A percentile compares a stretch with the other conserved stretches of the same genome.
Evolutionary conservation across 2,329 filamentous ascomycete genomes (phyloP).

Genomic region (Phialophora chinensis): DNA sequence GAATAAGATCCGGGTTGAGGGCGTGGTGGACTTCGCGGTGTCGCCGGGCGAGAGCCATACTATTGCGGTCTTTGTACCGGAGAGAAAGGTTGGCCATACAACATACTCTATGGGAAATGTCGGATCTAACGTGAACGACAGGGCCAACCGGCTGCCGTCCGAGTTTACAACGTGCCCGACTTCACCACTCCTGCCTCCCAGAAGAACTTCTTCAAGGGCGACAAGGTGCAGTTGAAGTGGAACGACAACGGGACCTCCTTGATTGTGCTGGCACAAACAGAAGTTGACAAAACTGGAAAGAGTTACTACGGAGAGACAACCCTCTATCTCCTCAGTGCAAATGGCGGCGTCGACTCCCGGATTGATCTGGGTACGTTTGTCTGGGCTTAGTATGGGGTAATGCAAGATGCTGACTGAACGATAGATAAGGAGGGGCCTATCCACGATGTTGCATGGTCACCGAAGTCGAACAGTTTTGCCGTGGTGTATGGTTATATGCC

Average conservation of each 20-base stretch:
- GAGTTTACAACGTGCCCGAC: conserved; percentile 90
- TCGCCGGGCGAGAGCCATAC: conserved; percentile 89
- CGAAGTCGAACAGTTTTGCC: conserved; percentile 96
- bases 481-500: conserved; percentile 99
- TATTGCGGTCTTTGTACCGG: conserved; percentile 92
- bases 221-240: conserved; percentile 99
- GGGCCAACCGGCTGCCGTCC: conserved; percentile 92
- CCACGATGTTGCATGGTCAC: conserved; percentile 97
- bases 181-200: conserved; percentile 85
- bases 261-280: conserved; percentile 94
- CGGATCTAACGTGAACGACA: conserved; percentile 48
- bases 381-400: background rate
- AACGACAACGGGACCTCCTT: conserved; percentile 88
- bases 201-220: conserved; percentile 99
- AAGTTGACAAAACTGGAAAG: conserved; percentile 97
- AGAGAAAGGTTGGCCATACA: conserved; percentile 75
- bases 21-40: conserved; percentile 85
- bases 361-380: conserved; percentile 69
- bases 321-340: conserved; percentile 91
- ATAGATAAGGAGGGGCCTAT: conserved; percentile 95
- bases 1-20: conserved; percentile 94
- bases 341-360: conserved; percentile 88
- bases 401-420: conserved; percentile 16
- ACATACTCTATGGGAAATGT: conserved; percentile 8
- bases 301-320: conserved; percentile 99